phyloP scores from a whole-genome alignment of 2,329 filamentous ascomycete species.

The Aureobasidium namibiae region DNA sequence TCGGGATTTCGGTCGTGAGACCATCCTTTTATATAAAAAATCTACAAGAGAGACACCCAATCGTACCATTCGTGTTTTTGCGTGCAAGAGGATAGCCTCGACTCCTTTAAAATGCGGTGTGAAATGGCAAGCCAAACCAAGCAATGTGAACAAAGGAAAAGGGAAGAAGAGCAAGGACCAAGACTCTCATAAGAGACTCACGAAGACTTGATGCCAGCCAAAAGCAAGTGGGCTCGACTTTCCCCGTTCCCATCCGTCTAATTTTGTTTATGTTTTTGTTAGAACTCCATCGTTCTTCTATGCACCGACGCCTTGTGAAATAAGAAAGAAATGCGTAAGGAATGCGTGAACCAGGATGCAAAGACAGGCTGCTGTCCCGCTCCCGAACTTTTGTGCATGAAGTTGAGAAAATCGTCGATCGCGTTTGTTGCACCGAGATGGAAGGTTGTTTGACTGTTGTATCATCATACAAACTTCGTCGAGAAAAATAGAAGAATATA shows the following conservation, averaged over 20 bases:
- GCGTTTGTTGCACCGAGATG: not conserved
- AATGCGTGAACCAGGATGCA: conserved; percentile 1
- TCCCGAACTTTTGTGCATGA: conserved; percentile 4
- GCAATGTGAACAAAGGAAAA: not conserved
- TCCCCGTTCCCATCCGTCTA: not conserved
- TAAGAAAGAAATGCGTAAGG: not conserved
- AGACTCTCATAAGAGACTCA: too few species aligned
- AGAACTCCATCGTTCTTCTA: conserved; percentile 2
- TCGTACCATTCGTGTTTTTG: conserved; percentile 1
- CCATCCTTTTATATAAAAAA: not conserved
- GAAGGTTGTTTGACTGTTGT: conserved; percentile 4
- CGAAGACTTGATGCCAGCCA: not conserved
- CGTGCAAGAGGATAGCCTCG: not conserved
- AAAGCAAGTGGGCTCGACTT: not conserved
- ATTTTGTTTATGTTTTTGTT: conserved; percentile 1
- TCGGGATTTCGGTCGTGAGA: not conserved
- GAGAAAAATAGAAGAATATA: not conserved
- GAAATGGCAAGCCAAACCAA: not conserved
- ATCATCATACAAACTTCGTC: conserved; percentile 6
- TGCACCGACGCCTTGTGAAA: not conserved
- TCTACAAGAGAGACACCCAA: not conserved
- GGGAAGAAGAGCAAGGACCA: not conserved
- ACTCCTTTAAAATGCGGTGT: conserved; percentile 4
- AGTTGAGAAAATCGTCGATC: not conserved
- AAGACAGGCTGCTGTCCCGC: conserved; percentile 6